Percentiles rank a stretch among this genome's conserved stretches.
phyloP scores from a whole-genome alignment of 176 grass and related monocot genomes.

The Ensete glaucum region DNA sequence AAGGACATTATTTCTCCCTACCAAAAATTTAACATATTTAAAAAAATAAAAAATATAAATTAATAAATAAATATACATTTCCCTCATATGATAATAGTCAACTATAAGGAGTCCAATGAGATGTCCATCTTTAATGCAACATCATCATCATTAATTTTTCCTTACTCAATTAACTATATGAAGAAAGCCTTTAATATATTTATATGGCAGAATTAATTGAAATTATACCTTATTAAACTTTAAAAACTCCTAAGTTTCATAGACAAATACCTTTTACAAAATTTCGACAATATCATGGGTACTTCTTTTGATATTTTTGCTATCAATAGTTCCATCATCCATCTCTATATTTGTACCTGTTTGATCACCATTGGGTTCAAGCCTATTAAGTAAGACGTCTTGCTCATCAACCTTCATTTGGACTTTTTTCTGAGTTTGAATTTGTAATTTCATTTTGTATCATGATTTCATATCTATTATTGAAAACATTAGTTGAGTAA shows the following conservation, averaged over 20 bases:
- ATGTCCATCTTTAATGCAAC: slow-evolving; percentile 82
- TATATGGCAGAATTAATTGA: neutral
- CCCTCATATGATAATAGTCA: slow-evolving; percentile 62
- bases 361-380: slow-evolving; percentile 26
- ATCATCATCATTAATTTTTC: slow-evolving; percentile 55
- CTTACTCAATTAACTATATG: slow-evolving; percentile 51
- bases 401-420: slow-evolving; percentile 37
- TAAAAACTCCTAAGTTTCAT: neutral
- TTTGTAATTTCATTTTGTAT: slow-evolving; percentile 26
- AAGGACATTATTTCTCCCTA: no score
- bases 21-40: no score
- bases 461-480: slow-evolving; percentile 57
- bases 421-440: slow-evolving; percentile 37
- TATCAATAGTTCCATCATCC: slow-evolving; percentile 26
- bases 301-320: slow-evolving; percentile 27
- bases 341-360: slow-evolving; percentile 28
- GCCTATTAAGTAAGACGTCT: slow-evolving; percentile 26
- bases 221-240: neutral
- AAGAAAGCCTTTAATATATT: neutral
- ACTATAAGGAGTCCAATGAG: slow-evolving; percentile 76
- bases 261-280: slow-evolving; percentile 55
- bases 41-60: no score
- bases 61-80: neutral
- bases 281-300: slow-evolving; percentile 51
- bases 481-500: slow-evolving; percentile 62